Conservation (phyloP, 2,329 filamentous ascomycete genomes). For the Huntiella moniliformis region DNA sequence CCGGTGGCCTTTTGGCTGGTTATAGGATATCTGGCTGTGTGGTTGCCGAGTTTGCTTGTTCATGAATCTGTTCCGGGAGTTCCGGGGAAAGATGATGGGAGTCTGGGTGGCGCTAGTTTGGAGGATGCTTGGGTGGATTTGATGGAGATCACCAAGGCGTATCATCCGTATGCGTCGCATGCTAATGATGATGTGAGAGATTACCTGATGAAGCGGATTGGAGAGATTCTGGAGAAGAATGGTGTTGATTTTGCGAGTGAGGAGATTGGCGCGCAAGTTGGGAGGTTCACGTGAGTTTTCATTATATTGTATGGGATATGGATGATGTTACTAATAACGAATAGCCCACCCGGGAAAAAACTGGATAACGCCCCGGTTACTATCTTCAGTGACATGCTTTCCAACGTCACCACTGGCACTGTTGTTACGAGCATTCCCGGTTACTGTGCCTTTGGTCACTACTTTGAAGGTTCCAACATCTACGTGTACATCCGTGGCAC, state of each 20-base stretch:
- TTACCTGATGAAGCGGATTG: constrained; percentile 55
- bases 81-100: constrained; percentile 32
- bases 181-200: constrained; percentile 63
- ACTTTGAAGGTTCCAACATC: constrained; percentile 86
- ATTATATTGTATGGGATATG: neutral
- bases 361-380: constrained; percentile 27
- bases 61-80: constrained; percentile 52
- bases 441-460: constrained; percentile 32
- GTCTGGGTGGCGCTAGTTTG: constrained; percentile 52
- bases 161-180: constrained; percentile 78
- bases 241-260: constrained; percentile 28
- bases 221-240: constrained; percentile 49
- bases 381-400: constrained; percentile 59
- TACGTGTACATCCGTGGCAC: constrained; percentile 77
- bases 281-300: constrained; percentile 11
- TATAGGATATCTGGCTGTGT: constrained; percentile 56
- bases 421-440: constrained; percentile 17
- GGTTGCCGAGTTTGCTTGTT: constrained; percentile 52
- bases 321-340: neutral
- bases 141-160: constrained; percentile 50
- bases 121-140: constrained; percentile 77
- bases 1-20: constrained; percentile 69
- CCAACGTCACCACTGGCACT: constrained; percentile 48
- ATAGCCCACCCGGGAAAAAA: neutral
- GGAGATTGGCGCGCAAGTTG: constrained; percentile 12